Percentiles rank a stretch among this genome's conserved stretches.
Evolutionary conservation across 306 rosid species (phyloP).

Genomic region (Pyrus betulifolia): DNA sequence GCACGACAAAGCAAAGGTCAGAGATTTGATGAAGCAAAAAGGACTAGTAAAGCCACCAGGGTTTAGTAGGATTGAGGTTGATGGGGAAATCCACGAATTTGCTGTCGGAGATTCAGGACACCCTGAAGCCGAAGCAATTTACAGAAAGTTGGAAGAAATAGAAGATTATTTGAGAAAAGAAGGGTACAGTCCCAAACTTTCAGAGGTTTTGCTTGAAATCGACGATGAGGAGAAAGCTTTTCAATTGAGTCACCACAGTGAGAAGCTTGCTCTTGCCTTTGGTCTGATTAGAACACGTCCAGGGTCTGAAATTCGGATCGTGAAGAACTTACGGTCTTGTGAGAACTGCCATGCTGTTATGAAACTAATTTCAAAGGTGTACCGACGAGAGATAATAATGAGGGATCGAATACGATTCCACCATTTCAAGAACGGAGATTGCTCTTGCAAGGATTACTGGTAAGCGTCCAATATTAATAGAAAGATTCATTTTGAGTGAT

Average conservation of each 20-base stretch:
- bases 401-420: constrained; percentile 29
- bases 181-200: constrained; percentile 38
- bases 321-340: constrained; percentile 27
- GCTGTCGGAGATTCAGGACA: constrained; percentile 47
- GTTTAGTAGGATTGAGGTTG: constrained; percentile 49
- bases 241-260: constrained; percentile 45
- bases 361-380: constrained; percentile 30
- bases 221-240: constrained; percentile 34
- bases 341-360: constrained; percentile 27
- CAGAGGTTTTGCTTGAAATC: constrained; percentile 44
- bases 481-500: neutral
- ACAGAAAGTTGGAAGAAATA: constrained; percentile 30
- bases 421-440: constrained; percentile 30
- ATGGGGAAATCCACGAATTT: constrained; percentile 42
- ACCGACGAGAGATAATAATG: constrained; percentile 25
- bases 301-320: constrained; percentile 15
- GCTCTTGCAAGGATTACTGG: constrained; percentile 31
- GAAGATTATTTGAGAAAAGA: constrained; percentile 21
- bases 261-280: constrained; percentile 38
- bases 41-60: constrained; percentile 46
- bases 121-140: constrained; percentile 30
- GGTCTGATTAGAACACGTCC: constrained; percentile 15
- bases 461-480: neutral
- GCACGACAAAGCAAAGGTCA: constrained; percentile 39
- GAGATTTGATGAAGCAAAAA: constrained; percentile 42